Evolutionary conservation across 2,329 filamentous ascomycete genomes (phyloP).

Genomic region (Biscogniauxia sp.): DNA sequence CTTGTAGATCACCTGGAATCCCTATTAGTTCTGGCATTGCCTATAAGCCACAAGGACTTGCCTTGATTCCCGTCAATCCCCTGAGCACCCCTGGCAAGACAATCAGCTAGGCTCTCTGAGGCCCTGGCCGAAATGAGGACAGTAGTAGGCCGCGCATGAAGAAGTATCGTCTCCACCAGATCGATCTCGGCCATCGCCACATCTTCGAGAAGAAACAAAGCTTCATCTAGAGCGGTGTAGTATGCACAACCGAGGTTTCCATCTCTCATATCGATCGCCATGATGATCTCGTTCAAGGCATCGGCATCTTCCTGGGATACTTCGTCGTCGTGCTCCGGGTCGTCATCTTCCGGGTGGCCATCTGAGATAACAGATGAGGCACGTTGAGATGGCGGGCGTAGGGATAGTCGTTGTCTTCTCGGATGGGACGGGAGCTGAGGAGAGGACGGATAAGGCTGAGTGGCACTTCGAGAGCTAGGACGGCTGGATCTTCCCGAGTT

Average conservation of each 20-base stretch:
- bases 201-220: conserved; percentile 75
- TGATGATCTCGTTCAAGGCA: conserved; percentile 65
- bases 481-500: conserved; percentile 12
- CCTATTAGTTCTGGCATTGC: conserved; percentile 10
- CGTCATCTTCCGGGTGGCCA: conserved; percentile 14
- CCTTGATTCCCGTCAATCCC: conserved; percentile 30
- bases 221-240: conserved; percentile 69
- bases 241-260: conserved; percentile 79
- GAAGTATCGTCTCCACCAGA: conserved; percentile 59
- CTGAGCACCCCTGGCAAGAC: conserved; percentile 35
- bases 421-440: conserved; percentile 23
- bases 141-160: conserved; percentile 54
- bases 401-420: conserved; percentile 24
- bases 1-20: conserved; percentile 35
- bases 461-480: conserved; percentile 8
- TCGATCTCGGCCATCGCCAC: conserved; percentile 67
- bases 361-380: conserved; percentile 9
- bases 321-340: conserved; percentile 16
- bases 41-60: conserved; percentile 7
- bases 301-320: conserved; percentile 28
- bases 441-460: conserved; percentile 22
- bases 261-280: conserved; percentile 76
- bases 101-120: conserved; percentile 39
- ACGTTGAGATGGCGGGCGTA: conserved; percentile 20
- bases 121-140: conserved; percentile 51